Conservation (phyloP, 148 eudicot genomes). For the Linanthus parryae region DNA sequence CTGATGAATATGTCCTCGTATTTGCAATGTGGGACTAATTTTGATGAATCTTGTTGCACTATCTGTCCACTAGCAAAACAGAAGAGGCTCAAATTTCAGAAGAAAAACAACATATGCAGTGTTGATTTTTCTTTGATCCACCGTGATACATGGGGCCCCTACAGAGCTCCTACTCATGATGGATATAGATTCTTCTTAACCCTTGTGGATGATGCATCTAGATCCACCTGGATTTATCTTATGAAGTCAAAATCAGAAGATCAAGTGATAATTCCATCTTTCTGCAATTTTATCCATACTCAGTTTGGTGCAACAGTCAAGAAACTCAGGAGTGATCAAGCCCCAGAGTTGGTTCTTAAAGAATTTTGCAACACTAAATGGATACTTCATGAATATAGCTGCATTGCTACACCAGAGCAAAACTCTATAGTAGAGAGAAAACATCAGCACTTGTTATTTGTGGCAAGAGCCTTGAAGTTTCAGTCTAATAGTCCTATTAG, state of each 20-base stretch:
- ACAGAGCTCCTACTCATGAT: neutral
- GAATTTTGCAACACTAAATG: neutral
- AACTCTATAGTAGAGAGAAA: neutral
- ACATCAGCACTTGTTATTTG: neutral
- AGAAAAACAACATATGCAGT: neutral
- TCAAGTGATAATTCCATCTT: neutral
- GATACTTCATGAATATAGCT: neutral
- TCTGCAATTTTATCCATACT: neutral
- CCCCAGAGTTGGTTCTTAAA: neutral
- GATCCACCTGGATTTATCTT: neutral
- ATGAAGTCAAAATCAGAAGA: neutral
- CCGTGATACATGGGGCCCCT: conserved; percentile 3
- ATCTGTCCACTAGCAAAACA: neutral
- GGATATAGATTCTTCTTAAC: neutral
- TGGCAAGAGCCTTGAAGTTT: conserved; percentile 1
- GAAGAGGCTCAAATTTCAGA: too few relatives aligned
- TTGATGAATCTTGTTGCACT: neutral
- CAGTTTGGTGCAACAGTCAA: neutral
- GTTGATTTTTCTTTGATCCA: neutral
- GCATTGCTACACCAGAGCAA: neutral
- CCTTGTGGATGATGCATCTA: neutral
- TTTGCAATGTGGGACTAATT: neutral
- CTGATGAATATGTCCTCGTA: neutral
- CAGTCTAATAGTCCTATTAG: neutral
- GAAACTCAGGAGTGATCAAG: neutral